Base-by-base conservation (phyloP, 176 grass and related monocot genomes). In the Oryza rufipogon region DNA sequence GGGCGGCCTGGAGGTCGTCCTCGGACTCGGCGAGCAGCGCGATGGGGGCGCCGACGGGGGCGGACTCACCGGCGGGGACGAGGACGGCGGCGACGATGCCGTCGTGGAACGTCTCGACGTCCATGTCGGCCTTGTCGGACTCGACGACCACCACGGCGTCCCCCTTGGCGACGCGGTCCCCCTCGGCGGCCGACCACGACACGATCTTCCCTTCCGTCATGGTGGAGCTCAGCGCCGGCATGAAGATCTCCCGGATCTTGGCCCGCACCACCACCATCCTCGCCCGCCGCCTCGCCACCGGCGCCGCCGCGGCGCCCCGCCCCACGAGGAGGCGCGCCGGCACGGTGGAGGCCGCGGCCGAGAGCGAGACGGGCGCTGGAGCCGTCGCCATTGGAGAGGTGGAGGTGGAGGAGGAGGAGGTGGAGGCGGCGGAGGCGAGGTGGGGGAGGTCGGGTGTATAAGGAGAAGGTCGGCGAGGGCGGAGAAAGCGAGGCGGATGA, bases 231-330 rank as follows among this genome's bases (percentile, higher is more conserved):
- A 98, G 96, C 76, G 96, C 93, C 38, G 96, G 96, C 96, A 98
- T 98, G 87, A 98, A 98, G 74, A 98, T 98, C 91, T 98, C 96
- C 15, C 91, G 92, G 91, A 98, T 98, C 96, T 95, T 95, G 83
- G 96, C 96, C 33, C 90, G 89, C 64, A 94, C 77, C 25, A 94
- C 77, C 25, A 87, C 83, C 64, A 92, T 88, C 34, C 87, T 83
- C 34, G 86, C 81, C 45, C 86, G 61, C 22, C 81, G 85, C 25
- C 88, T 69, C 7, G 48, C 83, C 30, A 32, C 2, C 34, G 28
- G 1, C 5, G 48, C 33, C 38, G 49, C 10, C 11, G 49, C 36
- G 46, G 79, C 17, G 68, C 4, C 70, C 25, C 34, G 49, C 1
- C 51, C 69, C 23, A 63, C 52, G 16, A 76, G 81, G n/a, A 87